phyloP scores from a whole-genome alignment of 2,329 filamentous ascomycete species.

The Colletotrichum simmondsii region DNA sequence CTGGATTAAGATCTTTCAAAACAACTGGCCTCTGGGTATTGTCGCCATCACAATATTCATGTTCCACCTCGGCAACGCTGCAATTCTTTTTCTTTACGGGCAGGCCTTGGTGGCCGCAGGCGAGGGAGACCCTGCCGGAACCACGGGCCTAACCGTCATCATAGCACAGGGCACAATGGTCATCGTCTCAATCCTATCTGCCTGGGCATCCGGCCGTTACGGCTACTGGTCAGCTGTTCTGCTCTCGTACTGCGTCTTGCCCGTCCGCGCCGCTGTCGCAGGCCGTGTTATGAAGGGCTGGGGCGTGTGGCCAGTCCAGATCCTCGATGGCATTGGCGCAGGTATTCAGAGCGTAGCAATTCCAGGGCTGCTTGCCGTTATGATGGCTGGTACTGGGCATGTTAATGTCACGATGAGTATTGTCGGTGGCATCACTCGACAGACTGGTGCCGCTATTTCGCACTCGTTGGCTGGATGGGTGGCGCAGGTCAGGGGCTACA shows the following conservation, averaged over 20 bases:
- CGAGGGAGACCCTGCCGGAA: slow-evolving; percentile 22
- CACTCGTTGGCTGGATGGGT: slow-evolving; percentile 22
- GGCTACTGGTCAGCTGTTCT: slow-evolving; percentile 19
- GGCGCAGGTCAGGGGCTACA: slow-evolving; percentile 18
- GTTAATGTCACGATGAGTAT: slow-evolving; percentile 22
- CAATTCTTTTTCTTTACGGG: slow-evolving; percentile 22
- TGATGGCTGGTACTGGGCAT: slow-evolving; percentile 21
- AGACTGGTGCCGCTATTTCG: slow-evolving; percentile 24
- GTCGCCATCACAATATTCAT: slow-evolving; percentile 16
- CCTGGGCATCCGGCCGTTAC: slow-evolving; percentile 17
- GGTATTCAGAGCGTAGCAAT: slow-evolving; percentile 29
- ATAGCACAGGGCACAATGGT: slow-evolving; percentile 28
- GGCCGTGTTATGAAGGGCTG: slow-evolving; percentile 15
- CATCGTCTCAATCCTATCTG: slow-evolving; percentile 12
- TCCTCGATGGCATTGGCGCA: slow-evolving; percentile 27
- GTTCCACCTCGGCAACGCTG: slow-evolving; percentile 27
- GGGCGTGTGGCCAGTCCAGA: slow-evolving; percentile 25
- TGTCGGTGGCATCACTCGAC: slow-evolving; percentile 26
- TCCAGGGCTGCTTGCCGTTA: slow-evolving; percentile 16
- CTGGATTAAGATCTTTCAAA: background rate
- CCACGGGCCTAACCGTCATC: slow-evolving; percentile 26
- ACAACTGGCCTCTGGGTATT: slow-evolving; percentile 5
- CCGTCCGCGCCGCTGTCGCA: slow-evolving; percentile 17
- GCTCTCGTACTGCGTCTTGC: slow-evolving; percentile 10
- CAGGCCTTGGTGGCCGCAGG: slow-evolving; percentile 25